These are phyloP conservation scores for Malassezia furfur DNA, from an alignment of 1,284 basidiomycete genomes.

Conservation along the genomic window DNA sequence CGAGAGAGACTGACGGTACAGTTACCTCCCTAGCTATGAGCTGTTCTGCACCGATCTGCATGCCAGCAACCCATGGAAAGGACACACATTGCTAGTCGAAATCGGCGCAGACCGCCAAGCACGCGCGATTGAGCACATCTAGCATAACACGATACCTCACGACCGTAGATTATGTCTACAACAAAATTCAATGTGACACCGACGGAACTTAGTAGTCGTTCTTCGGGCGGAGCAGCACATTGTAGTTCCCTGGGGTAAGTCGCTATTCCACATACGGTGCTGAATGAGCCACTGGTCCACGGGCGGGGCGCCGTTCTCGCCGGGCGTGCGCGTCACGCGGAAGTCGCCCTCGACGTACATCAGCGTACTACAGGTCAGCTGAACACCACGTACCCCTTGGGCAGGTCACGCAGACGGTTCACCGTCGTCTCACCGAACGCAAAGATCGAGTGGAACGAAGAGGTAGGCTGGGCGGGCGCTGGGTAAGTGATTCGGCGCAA, in stretches of 20 bases:
- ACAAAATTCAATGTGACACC: not conserved
- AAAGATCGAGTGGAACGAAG: slow-evolving; percentile 29
- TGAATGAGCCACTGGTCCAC: slow-evolving; percentile 21
- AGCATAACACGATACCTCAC: not conserved
- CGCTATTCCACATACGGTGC: slow-evolving; percentile 17
- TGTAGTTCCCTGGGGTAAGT: slow-evolving; percentile 11
- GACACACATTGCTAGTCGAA: not conserved
- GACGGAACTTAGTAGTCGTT: not conserved
- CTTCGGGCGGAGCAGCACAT: slow-evolving; percentile 15
- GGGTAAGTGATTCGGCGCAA: not conserved
- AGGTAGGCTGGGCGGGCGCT: slow-evolving; percentile 17
- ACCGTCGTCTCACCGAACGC: slow-evolving; percentile 30
- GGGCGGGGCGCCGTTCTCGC: slow-evolving; percentile 10
- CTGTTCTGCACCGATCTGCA: slow-evolving; percentile 16
- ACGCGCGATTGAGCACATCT: not conserved
- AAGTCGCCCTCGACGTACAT: slow-evolving; percentile 34
- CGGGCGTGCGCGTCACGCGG: slow-evolving; percentile 18
- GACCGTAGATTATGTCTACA: not conserved
- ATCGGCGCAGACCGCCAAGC: slow-evolving; percentile 5
- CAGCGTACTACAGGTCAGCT: slow-evolving; percentile 16
- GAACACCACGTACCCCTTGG: slow-evolving; percentile 20
- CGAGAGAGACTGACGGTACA: not conserved
- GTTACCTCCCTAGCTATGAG: slow-evolving; percentile 29
- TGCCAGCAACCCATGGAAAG: not conserved
- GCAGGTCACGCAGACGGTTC: slow-evolving; percentile 20